Percentiles rank a stretch among this genome's conserved stretches.
Evolutionary conservation across 108 stramenopile genomes (phyloP).

Genomic region (Cylindrotheca fusiformis): DNA sequence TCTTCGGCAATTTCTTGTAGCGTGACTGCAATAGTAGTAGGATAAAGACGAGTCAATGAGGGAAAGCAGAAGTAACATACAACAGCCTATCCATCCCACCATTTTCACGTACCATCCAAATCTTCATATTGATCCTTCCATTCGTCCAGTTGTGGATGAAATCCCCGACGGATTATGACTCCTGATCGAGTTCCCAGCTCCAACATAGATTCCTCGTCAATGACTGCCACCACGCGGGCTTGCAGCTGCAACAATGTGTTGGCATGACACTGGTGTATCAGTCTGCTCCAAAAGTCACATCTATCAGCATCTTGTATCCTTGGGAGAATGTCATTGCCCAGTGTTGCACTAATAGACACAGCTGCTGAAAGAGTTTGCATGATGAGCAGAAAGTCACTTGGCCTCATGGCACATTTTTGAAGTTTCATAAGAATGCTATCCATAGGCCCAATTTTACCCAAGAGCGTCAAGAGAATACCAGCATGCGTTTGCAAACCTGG

Average conservation of each 20-base stretch:
- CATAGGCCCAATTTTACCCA: conserved; percentile 69
- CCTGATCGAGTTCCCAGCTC: conserved; percentile 37
- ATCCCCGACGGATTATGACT: conserved; percentile 70
- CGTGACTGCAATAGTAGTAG: conserved; percentile 4
- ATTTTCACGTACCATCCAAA: conserved; percentile 44
- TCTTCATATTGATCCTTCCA: conserved; percentile 76
- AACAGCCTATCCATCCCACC: not conserved
- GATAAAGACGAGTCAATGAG: not conserved
- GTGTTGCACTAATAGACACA: conserved; percentile 45
- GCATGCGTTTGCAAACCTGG: conserved; percentile 40
- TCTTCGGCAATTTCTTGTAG: conserved; percentile 51
- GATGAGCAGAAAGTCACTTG: conserved; percentile 67
- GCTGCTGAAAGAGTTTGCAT: conserved; percentile 56
- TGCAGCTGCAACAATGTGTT: conserved; percentile 42
- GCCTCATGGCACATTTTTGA: conserved; percentile 72
- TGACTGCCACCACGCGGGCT: conserved; percentile 52
- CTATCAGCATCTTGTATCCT: not conserved
- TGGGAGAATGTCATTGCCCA: conserved; percentile 51
- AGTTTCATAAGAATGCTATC: conserved; percentile 80
- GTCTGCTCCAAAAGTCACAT: conserved; percentile 29
- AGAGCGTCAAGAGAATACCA: conserved; percentile 41
- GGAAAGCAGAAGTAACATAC: not conserved
- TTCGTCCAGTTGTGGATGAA: conserved; percentile 78
- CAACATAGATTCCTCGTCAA: conserved; percentile 72
- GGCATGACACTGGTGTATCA: conserved; percentile 48